Conservation (phyloP, 768 basidiomycete genomes). For the Auricularia heimuer region DNA sequence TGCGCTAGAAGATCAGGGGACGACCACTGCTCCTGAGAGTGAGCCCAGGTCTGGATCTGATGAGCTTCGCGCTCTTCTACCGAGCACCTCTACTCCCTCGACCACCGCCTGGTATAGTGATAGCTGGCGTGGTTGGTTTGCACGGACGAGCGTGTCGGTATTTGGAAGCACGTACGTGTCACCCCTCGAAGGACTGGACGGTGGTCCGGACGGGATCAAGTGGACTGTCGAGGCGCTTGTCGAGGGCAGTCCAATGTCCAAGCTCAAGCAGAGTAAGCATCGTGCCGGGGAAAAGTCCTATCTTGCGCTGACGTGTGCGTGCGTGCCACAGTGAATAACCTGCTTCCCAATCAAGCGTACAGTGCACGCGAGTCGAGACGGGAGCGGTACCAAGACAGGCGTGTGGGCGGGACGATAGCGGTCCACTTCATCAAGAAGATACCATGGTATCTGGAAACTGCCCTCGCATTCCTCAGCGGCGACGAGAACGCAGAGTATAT, state of each 20-base stretch:
- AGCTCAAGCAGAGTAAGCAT: conserved; percentile 46
- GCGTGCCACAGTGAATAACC: conserved; percentile 5
- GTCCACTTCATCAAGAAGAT: conserved; percentile 98
- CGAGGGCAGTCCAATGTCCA: conserved; percentile 82
- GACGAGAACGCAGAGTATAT: conserved; percentile 33
- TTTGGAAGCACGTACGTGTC: conserved; percentile 68
- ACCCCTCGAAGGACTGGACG: conserved; percentile 57
- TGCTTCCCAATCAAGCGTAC: conserved; percentile 32
- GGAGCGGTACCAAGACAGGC: conserved; percentile 52
- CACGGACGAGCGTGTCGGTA: conserved; percentile 69
- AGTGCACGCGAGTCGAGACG: conserved; percentile 64
- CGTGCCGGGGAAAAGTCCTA: conserved; percentile 4
- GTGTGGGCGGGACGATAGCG: conserved; percentile 86
- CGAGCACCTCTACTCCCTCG: not conserved
- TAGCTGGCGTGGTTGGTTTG: not conserved
- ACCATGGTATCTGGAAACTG: conserved; percentile 94
- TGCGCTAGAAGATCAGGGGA: too few relatives aligned
- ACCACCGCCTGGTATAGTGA: conserved; percentile 24
- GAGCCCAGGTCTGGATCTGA: too few relatives aligned
- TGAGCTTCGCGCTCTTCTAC: not conserved
- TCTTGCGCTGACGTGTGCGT: not conserved
- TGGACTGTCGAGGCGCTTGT: conserved; percentile 79
- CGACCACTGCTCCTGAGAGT: too few relatives aligned
- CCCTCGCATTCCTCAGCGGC: conserved; percentile 76
- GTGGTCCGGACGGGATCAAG: conserved; percentile 30